phyloP scores from a whole-genome alignment of 2,329 filamentous ascomycete species.

The Lasiodiplodia sp. region DNA sequence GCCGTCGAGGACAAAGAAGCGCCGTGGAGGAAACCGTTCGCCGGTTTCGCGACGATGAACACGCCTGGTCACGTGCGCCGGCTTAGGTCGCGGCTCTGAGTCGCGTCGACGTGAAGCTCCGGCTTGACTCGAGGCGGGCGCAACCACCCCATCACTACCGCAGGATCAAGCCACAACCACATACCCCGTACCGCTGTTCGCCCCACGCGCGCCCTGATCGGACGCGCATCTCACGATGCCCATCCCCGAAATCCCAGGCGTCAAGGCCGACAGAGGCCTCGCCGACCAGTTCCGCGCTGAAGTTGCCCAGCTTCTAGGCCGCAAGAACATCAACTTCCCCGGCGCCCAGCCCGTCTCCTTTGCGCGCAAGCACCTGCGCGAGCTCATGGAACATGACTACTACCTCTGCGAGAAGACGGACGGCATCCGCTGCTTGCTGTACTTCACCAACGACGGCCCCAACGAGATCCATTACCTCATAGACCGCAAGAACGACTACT shows the following conservation, averaged over 20 bases:
- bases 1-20: not conserved
- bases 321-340: slow-evolving; percentile 75
- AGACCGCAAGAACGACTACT: slow-evolving; percentile 98
- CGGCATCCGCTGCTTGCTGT: slow-evolving; percentile 93
- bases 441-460: slow-evolving; percentile 71
- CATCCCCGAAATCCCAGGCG: slow-evolving; percentile 29
- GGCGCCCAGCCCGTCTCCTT: slow-evolving; percentile 96
- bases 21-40: not conserved
- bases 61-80: slow-evolving; percentile 1
- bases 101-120: slow-evolving; percentile 16
- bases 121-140: not conserved
- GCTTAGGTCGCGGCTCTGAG: not conserved
- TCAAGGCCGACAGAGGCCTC: slow-evolving; percentile 31
- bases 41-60: slow-evolving; percentile 2
- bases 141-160: not conserved
- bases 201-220: slow-evolving; percentile 20
- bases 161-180: not conserved
- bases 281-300: slow-evolving; percentile 68
- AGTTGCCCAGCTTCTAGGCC: slow-evolving; percentile 77
- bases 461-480: slow-evolving; percentile 86
- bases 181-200: not conserved
- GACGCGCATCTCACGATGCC: slow-evolving; percentile 27
- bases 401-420: slow-evolving; percentile 99
- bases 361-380: slow-evolving; percentile 78
- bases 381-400: slow-evolving; percentile 85